phyloP scores from a whole-genome alignment of 352 stramenopile species.

The Peronospora destructor region DNA sequence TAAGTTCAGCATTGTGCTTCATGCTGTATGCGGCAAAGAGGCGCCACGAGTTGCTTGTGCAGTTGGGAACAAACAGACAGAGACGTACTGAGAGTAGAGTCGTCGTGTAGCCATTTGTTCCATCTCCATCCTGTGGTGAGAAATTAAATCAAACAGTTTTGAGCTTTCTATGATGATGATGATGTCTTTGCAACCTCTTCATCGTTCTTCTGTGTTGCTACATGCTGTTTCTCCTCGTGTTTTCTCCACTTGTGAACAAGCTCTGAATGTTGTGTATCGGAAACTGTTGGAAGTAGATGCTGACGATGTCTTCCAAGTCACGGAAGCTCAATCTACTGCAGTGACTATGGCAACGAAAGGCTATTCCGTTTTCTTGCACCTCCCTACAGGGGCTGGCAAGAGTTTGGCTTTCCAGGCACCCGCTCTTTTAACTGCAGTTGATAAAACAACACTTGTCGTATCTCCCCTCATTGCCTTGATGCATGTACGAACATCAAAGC shows the following conservation, averaged over 20 bases:
- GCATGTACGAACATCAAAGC: conserved; percentile 35
- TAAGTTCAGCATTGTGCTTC: conserved; percentile 59
- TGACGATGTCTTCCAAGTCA: conserved; percentile 21
- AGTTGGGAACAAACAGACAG: conserved; percentile 4
- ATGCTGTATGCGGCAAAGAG: conserved; percentile 44
- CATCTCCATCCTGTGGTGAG: too few relatives aligned
- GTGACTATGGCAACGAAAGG: conserved; percentile 37
- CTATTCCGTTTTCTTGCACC: conserved; percentile 67
- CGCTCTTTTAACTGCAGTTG: conserved; percentile 36
- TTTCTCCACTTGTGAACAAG: conserved; percentile 3
- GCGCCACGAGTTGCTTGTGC: conserved; percentile 46
- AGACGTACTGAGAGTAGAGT: not conserved
- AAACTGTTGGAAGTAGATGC: conserved; percentile 33
- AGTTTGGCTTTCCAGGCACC: conserved; percentile 74
- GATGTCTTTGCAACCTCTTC: conserved; percentile 7
- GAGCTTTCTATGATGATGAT: not conserved
- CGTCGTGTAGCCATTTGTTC: not conserved
- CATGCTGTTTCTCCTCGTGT: not conserved
- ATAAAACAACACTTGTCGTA: conserved; percentile 54
- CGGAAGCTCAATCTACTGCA: conserved; percentile 38
- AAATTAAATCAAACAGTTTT: not conserved
- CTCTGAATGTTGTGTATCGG: conserved; percentile 28
- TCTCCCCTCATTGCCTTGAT: conserved; percentile 73
- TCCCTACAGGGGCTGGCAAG: conserved; percentile 74
- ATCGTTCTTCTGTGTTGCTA: not conserved